Base-by-base conservation (phyloP, 805 yeast genomes). In the Ogataea ganodermae region DNA sequence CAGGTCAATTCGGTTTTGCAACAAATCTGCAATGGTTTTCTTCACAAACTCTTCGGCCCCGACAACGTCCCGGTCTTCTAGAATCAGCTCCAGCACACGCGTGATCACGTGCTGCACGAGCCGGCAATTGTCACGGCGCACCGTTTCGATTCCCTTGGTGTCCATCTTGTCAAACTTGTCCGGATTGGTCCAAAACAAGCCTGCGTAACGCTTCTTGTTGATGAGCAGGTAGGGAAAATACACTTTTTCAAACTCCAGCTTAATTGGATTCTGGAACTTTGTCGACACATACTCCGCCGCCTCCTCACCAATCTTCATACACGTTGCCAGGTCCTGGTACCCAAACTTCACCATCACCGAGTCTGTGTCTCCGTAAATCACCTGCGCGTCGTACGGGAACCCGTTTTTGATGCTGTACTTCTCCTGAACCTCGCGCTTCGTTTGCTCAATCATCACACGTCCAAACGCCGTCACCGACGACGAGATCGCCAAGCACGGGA, bases 301-400 rank as follows among this genome's bases (percentile, higher is more conserved):
- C 60, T 92, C 96, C 58, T 90, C 86, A 5, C 99, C 99, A 46
- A 90, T 63, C 45, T 78, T 75, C 99, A 94, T 95, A 56, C 96
- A 88, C 24, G 86, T 86, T 46, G 75, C 83, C 52, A 92, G 66
- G 61, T 89, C 96, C 8, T 74, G 72, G 26, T 83, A 80, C 1
- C 99, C 99, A 71, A 94, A 94, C 63, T 89, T 91, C 36, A 94
- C 97, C 99, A 94, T 95, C 14, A 94, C 99, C 7, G 99, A 95
- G 77, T 94, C 99, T 0, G 99, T 94, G 68, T 94, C 99, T 74
- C 99, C 99, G 64, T 94, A 94, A 33, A 94, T 85, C 51, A 94
- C 99, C 56, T 85, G 79, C 0, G 98, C 84, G 69, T 94, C 96
- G 62, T 76, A 83, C n/a, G 79, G 75, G 59, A 75, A 85, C 1